These are phyloP conservation scores for Fusarium udum DNA, from an alignment of 2,329 filamentous ascomycete genomes.

Conservation along the genomic window DNA sequence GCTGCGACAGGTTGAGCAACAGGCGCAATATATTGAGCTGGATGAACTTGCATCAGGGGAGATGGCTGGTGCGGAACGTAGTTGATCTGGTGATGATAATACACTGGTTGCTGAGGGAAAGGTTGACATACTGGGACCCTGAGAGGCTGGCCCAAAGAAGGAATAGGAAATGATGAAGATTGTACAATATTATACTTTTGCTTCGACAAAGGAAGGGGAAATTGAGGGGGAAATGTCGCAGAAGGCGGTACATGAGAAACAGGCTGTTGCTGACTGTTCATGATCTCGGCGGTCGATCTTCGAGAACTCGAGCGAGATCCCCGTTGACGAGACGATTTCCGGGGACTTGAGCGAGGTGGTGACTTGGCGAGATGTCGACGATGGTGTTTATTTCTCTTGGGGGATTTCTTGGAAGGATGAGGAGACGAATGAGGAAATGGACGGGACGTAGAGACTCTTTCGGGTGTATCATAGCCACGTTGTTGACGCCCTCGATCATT, in stretches of 20 bases:
- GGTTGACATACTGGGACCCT: constrained; percentile 15
- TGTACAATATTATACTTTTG: constrained; percentile 26
- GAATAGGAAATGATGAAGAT: constrained; percentile 21
- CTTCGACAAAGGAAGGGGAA: constrained; percentile 30
- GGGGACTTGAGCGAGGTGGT: constrained; percentile 8
- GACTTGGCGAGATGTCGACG: background rate
- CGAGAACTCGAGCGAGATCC: constrained; percentile 20
- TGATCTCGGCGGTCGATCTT: constrained; percentile 1
- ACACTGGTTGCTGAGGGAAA: constrained; percentile 36
- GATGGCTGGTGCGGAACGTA: constrained; percentile 18
- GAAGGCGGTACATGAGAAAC: constrained; percentile 37
- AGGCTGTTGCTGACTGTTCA: constrained; percentile 1
- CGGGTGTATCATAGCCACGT: background rate
- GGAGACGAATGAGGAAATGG: background rate
- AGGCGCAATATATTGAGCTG: constrained; percentile 17
- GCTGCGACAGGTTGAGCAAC: background rate
- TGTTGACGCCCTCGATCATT: background rate
- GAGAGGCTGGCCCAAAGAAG: constrained; percentile 23
- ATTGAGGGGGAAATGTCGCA: constrained; percentile 26
- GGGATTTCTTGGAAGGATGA: background rate
- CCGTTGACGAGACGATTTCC: constrained; percentile 2
- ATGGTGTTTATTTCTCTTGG: constrained; percentile 1
- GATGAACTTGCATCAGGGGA: constrained; percentile 11
- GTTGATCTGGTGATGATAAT: constrained; percentile 34
- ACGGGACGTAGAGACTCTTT: constrained; percentile 5